Base-by-base conservation (phyloP, 345 rosid species). In the Schrenkiella parvula region DNA sequence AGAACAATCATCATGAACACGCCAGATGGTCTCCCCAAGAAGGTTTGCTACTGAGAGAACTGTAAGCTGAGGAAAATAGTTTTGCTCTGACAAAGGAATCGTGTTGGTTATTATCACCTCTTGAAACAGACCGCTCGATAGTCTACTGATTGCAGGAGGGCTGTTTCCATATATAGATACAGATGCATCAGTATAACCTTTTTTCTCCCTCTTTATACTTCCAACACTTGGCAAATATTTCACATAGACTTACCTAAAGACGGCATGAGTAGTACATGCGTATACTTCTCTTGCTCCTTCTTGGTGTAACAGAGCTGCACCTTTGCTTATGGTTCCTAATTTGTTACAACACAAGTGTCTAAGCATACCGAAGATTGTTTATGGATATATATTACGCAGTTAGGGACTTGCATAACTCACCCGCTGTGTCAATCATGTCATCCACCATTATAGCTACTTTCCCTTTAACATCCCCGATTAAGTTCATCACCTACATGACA, bases 341-440 rank as follows among this genome's bases (percentile, higher is more conserved):
- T 41, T 22, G 32, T 39, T 44, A 34, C 26, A 37, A 44, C 48
- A 15, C 74, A 48, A 55, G 66, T 51, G 19, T 37, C 56, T 42
- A 42, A 61, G 65, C 1, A 60, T 18, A 61, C 4, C 3, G 6
- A 5, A 56, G 7, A 64, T 4, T 38, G 14, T 28, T 44, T 56
- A 46, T n/a, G 2, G 8, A 29, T 60, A 51, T 66, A 31, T 11
- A 59, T 57, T 8, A 54, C 38, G 46, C 42, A 63, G 54, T 1
- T 3, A 41, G 47, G 28, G 38, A 32, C 44, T 44, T 13, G 25
- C 41, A 63, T 60, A 68, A 69, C 84, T 79, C 73, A 90, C 99
- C 99, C 5, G 97, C 99, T 31, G 99, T 91, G 73, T 95, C 97
- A 72, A 95, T 95, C 99, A 95, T 93, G 82, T 95, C 96, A 78